Conservation (phyloP, 441 rosid species). For the Erodium trifolium region DNA sequence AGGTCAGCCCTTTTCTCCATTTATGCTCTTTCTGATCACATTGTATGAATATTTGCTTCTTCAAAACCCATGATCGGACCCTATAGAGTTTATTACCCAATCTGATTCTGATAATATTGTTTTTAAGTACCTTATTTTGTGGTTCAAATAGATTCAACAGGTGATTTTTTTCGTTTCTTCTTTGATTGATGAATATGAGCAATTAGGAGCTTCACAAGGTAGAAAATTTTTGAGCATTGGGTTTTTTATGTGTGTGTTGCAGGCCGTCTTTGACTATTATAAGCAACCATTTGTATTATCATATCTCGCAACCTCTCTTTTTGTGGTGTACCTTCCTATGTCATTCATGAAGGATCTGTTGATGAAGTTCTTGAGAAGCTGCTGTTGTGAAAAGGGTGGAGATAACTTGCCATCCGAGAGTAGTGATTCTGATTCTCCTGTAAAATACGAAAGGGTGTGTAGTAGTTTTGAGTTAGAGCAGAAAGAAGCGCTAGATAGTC, state of each 20-base stretch:
- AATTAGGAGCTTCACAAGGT: too few species aligned
- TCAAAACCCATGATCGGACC: too few species aligned
- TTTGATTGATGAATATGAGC: too few species aligned
- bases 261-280: slow-evolving; percentile 34
- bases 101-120: too few species aligned
- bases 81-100: too few species aligned
- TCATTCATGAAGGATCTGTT: slow-evolving; percentile 36
- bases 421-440: slow-evolving; percentile 12
- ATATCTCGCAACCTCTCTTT: slow-evolving; percentile 35
- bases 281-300: slow-evolving; percentile 40
- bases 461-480: slow-evolving; percentile 17
- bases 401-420: background rate
- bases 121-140: too few species aligned
- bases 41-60: too few species aligned
- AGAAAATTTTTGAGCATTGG: too few species aligned
- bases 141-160: too few species aligned
- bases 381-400: background rate
- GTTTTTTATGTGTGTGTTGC: slow-evolving; percentile 3
- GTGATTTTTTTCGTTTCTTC: too few species aligned
- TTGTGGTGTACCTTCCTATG: slow-evolving; percentile 37
- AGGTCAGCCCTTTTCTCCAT: slow-evolving; percentile 20
- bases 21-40: too few species aligned
- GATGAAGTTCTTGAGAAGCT: slow-evolving; percentile 15
- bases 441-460: slow-evolving; percentile 10
- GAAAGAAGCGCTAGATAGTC: background rate